Percentiles rank a stretch among this genome's conserved stretches.
phyloP scores from a whole-genome alignment of 1,284 basidiomycete species.

The Melampsora larici-populina region DNA sequence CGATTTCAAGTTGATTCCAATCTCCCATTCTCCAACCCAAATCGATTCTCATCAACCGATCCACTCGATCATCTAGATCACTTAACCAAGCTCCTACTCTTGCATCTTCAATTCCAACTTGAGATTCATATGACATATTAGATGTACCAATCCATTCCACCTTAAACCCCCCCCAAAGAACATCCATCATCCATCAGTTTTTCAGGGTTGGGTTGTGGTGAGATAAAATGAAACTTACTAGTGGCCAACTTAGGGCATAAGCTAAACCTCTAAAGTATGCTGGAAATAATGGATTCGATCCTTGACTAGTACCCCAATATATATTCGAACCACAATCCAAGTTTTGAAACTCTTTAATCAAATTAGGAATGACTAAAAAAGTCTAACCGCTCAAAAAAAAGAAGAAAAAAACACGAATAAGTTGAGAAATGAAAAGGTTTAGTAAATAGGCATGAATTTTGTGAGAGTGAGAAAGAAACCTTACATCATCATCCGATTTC shows the following conservation, averaged over 20 bases:
- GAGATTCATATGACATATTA: constrained; percentile 25
- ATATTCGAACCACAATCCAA: constrained; percentile 24
- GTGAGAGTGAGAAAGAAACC: constrained; percentile 6
- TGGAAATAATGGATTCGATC: constrained; percentile 18
- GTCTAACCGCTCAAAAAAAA: constrained; percentile 9
- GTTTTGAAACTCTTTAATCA: constrained; percentile 28
- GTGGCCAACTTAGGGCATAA: constrained; percentile 35
- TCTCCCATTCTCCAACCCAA: constrained; percentile 36
- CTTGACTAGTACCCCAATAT: constrained; percentile 40
- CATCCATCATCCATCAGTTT: no score
- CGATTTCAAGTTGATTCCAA: constrained; percentile 39
- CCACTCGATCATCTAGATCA: background rate
- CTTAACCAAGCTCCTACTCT: constrained; percentile 35
- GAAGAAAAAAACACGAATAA: background rate
- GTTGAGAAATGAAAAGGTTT: background rate
- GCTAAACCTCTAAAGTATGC: constrained; percentile 26
- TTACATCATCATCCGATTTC: constrained; percentile 38
- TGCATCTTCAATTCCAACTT: constrained; percentile 40
- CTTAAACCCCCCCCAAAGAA: background rate
- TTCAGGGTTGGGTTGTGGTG: background rate
- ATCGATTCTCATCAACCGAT: constrained; percentile 20
- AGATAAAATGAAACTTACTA: constrained; percentile 3
- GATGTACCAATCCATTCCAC: constrained; percentile 39
- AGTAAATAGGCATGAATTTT: background rate
- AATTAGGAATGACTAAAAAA: constrained; percentile 33